Evolutionary conservation across 1,139 yeast genomes (phyloP), one percentile per base, ranked within the genome.

Genomic region (Yamadazyma diospyri): DNA sequence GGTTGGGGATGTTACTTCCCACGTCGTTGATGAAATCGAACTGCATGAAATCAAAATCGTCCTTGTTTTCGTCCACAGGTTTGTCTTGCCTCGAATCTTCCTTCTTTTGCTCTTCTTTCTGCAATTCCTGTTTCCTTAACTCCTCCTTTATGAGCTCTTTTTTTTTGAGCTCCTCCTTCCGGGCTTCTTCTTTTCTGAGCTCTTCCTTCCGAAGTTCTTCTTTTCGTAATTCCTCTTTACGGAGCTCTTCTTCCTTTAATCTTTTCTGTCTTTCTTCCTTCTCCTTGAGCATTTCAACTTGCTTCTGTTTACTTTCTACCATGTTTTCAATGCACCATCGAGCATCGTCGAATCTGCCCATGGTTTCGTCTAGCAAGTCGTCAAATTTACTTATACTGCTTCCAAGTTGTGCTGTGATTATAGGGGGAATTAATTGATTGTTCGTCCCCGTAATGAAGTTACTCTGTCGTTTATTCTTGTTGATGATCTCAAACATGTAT

Each of bases 251-350:
- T 36, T 50, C 50, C 33, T 50, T 34, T 33, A 45, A 38, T 37
- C 40, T 41, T 35, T 41, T 42, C 35, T 48, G 59, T 31, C 60
- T 48, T 36, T 64, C 71, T 40, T 68, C 73, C 42, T 66, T 71
- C 39, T 63, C 59, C 22, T 61, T 36, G 43, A 61, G 63, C 49
- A 62, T 40, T 42, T 65, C 71, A 39, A 67, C 71, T 40, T 67
- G 71, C 30, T 57, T 58, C 42, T 65, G 71, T 43, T 61, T 62
- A 42, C 57, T 65, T 42, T 67, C 72, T 22, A 69, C 50, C 40
- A 69, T 68, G 39, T 64, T 67, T 36, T 61, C 72, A 6, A 69
- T 53, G 39, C 73, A 68, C 75, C 75, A 69, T 29, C 55, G 52
- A 6, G 72, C 66, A 37, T 69, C 74, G 41, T 68, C 67, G 43